Conservation (phyloP, 106 monocot genomes). For the Phalaenopsis aphrodite region DNA sequence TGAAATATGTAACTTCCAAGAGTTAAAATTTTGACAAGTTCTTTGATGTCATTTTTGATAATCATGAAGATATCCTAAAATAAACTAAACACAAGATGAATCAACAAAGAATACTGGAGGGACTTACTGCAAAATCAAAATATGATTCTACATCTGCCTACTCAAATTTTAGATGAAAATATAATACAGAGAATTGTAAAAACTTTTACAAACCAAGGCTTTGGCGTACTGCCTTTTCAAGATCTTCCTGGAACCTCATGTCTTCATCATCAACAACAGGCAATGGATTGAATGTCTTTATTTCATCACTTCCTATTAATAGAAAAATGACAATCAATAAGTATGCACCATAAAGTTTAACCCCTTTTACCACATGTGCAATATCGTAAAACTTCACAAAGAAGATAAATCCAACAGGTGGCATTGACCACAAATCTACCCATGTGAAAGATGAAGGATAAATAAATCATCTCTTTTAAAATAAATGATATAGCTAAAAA, state of each 20-base stretch:
- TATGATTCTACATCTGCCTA: background rate
- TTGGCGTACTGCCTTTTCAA: constrained; percentile 46
- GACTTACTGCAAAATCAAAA: background rate
- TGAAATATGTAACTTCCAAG: background rate
- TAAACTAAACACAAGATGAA: background rate
- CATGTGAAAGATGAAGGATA: background rate
- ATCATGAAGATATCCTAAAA: constrained; percentile 1
- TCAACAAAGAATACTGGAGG: background rate
- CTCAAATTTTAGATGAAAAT: background rate
- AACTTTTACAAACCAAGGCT: constrained; percentile 49
- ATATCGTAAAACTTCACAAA: background rate
- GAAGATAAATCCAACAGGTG: background rate
- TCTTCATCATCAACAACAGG: constrained; percentile 43
- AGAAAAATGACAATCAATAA: constrained; percentile 2
- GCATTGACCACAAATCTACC: background rate
- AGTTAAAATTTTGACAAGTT: background rate
- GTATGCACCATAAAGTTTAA: background rate
- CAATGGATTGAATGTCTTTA: constrained; percentile 14
- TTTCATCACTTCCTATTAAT: constrained; percentile 27
- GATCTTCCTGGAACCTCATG: constrained; percentile 49
- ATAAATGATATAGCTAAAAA: background rate
- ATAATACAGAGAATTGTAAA: background rate
- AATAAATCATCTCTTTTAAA: background rate
- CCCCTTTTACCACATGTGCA: background rate
- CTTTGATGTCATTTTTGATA: background rate